These are phyloP conservation scores for Ormosia semicastrata DNA, from an alignment of 306 rosid genomes.

Conservation along the genomic window DNA sequence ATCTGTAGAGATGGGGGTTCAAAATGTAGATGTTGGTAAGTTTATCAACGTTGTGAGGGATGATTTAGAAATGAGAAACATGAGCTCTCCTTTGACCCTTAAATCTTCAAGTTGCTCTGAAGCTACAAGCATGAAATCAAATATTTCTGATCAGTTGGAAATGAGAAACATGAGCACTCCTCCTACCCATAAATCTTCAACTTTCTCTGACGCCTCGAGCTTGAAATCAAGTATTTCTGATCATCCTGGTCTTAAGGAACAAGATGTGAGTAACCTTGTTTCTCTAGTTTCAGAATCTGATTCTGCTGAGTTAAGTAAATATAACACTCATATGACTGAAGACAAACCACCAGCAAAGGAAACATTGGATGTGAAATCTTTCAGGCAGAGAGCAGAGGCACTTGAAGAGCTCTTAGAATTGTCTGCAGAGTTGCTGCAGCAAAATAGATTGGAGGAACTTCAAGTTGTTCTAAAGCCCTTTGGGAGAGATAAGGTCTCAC, in stretches of 20 bases:
- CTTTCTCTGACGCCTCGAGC: conserved; percentile 52
- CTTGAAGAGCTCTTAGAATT: conserved; percentile 95
- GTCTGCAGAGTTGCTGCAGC: conserved; percentile 92
- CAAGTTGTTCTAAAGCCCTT: conserved; percentile 90
- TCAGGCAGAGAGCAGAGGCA: conserved; percentile 95
- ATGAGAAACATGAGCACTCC: conserved; percentile 38
- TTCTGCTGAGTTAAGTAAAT: conserved; percentile 48
- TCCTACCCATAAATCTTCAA: conserved; percentile 38
- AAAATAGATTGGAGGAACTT: conserved; percentile 85
- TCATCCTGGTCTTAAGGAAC: conserved; percentile 49
- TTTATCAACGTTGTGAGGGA: conserved; percentile 71
- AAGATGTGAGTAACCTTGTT: conserved; percentile 37
- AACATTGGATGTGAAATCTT: conserved; percentile 79
- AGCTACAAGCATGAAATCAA: conserved; percentile 46
- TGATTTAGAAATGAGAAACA: conserved; percentile 63
- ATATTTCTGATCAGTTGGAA: conserved; percentile 54
- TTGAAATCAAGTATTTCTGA: conserved; percentile 48
- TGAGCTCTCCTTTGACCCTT: conserved; percentile 34
- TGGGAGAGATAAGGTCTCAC: conserved; percentile 94
- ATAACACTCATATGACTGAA: conserved; percentile 42
- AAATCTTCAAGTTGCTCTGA: conserved; percentile 62
- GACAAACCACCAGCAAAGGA: conserved; percentile 72
- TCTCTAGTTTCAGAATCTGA: conserved; percentile 47
- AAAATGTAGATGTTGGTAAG: conserved; percentile 82
- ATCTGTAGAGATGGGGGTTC: conserved; percentile 85